phyloP scores from a whole-genome alignment of 306 rosid genomes.

The Cucurbita argyrosperma region DNA sequence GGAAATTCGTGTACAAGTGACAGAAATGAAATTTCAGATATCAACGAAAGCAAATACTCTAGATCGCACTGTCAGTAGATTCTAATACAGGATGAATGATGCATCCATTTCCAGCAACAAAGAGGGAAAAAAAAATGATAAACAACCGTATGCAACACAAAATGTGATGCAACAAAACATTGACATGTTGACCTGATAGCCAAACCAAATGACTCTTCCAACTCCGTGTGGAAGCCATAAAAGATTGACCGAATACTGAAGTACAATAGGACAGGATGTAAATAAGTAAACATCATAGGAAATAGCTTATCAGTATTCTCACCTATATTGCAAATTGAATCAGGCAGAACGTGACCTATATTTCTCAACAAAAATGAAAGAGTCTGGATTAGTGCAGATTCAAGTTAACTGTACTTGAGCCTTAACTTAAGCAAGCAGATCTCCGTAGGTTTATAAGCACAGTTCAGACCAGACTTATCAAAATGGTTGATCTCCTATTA shows the following conservation, averaged over 20 bases:
- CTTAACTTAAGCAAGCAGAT: constrained; percentile 47
- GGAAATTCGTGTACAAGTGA: not conserved
- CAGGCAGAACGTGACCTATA: not conserved
- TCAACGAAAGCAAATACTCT: not conserved
- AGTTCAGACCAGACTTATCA: too few species aligned
- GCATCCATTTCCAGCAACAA: too few species aligned
- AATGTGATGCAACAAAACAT: too few species aligned
- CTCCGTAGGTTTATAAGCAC: constrained; percentile 27
- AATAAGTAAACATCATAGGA: not conserved
- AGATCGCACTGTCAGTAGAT: not conserved
- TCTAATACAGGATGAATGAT: too few species aligned
- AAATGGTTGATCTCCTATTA: not conserved
- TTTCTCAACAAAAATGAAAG: too few species aligned
- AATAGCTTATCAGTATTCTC: not conserved
- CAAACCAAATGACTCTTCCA: not conserved
- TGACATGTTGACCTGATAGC: not conserved
- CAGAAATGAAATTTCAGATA: not conserved
- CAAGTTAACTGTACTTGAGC: constrained; percentile 24
- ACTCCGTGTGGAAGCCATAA: not conserved
- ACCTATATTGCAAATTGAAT: not conserved
- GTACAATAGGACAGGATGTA: not conserved
- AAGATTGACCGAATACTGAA: not conserved
- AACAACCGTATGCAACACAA: too few species aligned
- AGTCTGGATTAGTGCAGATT: too few species aligned
- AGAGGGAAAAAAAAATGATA: too few species aligned